Evolutionary conservation across 1,284 basidiomycete species (phyloP).

Genomic region (Salmacisia buchloeana): DNA sequence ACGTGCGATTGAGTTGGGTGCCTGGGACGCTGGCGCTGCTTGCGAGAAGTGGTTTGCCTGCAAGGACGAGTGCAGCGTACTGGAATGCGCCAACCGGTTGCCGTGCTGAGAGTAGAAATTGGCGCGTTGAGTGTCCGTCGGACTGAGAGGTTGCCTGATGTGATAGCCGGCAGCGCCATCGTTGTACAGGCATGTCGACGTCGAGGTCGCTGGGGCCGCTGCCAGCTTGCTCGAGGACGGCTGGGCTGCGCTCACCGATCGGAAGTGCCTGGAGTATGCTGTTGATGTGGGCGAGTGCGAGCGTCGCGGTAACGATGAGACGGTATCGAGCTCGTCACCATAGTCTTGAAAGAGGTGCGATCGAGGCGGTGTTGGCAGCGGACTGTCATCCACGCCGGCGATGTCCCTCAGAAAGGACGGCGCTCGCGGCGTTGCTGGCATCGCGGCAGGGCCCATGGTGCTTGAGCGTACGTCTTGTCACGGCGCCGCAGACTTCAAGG

Average conservation of each 20-base stretch:
- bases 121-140: not conserved
- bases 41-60: not conserved
- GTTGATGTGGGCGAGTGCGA: not conserved
- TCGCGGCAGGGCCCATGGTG: too few species aligned
- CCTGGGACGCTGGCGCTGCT: not conserved
- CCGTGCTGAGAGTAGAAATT: too few species aligned
- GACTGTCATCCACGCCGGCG: not conserved
- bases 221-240: not conserved
- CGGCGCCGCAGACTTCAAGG: too few species aligned
- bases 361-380: not conserved
- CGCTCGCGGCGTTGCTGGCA: not conserved
- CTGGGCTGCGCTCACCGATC: not conserved
- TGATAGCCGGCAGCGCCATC: not conserved
- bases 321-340: not conserved
- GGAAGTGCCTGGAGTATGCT: not conserved
- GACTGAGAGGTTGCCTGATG: conserved; percentile 8
- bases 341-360: not conserved
- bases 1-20: not conserved
- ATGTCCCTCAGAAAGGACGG: not conserved
- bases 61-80: not conserved
- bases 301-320: not conserved
- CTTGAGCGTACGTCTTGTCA: too few species aligned
- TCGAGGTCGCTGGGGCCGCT: not conserved
- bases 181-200: not conserved
- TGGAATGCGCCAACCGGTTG: too few species aligned